These are phyloP conservation scores for Sporothrix protearum DNA, from an alignment of 2,329 filamentous ascomycete genomes.

Conservation along the genomic window DNA sequence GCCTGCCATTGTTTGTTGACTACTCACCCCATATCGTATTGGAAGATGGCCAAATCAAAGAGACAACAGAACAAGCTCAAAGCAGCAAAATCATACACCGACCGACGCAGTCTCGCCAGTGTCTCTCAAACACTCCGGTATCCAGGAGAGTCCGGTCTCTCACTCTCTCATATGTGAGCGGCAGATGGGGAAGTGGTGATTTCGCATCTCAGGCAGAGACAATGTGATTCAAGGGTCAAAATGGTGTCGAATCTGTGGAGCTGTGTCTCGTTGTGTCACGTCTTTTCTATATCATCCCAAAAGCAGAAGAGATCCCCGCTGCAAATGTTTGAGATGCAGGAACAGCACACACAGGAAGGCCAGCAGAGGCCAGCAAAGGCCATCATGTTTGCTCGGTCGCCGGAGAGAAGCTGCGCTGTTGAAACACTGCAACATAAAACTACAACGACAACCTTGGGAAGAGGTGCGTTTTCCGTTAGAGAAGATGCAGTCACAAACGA, in stretches of 20 bases:
- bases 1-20: not conserved
- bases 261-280: not conserved
- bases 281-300: not conserved
- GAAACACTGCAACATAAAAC: not conserved
- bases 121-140: not conserved
- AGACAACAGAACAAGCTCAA: not conserved
- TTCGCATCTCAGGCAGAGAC: slow-evolving; percentile 11
- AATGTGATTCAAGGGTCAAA: not conserved
- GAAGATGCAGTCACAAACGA: not conserved
- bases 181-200: slow-evolving; percentile 3
- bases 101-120: not conserved
- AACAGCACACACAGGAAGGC: not conserved
- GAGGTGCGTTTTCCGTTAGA: not conserved
- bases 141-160: not conserved
- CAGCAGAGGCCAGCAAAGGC: not conserved
- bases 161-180: not conserved
- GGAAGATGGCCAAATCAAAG: no score
- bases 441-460: no score
- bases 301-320: not conserved
- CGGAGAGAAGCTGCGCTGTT: not conserved
- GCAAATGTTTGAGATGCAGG: not conserved
- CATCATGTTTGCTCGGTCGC: not conserved
- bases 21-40: not conserved
- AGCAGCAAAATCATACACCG: not conserved
- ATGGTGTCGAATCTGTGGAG: not conserved